Evolutionary conservation across 139 green algal species (phyloP).

Genomic region (Picochlorum sp.): DNA sequence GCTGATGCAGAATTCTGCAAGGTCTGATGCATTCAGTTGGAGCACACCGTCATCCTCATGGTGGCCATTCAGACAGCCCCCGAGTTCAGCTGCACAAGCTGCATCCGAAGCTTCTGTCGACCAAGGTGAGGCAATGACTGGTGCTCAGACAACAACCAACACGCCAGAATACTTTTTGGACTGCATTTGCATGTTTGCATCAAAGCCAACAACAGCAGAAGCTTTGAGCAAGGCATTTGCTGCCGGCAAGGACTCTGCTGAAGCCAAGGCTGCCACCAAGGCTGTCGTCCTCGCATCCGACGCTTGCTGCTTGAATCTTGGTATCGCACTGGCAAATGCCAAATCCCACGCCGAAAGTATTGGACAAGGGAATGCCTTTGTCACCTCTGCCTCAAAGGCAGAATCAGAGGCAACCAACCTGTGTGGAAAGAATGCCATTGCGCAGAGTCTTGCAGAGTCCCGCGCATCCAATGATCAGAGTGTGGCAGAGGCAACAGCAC

Average conservation of each 20-base stretch:
- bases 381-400: background rate
- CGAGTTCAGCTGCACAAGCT: conserved; percentile 4
- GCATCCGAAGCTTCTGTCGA: conserved; percentile 2
- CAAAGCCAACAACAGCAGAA: background rate
- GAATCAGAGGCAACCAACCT: background rate
- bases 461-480: background rate
- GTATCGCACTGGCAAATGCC: conserved; percentile 1
- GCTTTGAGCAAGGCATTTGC: background rate
- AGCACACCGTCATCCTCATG: background rate
- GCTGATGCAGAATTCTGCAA: conserved; percentile 6
- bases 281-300: conserved; percentile 2
- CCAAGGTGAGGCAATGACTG: background rate
- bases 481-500: background rate
- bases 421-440: conserved; percentile 4
- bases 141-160: background rate
- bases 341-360: background rate
- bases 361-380: conserved; percentile 8
- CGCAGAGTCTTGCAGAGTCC: background rate
- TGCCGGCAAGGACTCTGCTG: background rate
- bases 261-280: background rate
- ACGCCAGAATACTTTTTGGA: background rate
- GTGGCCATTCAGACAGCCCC: background rate
- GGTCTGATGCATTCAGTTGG: conserved; percentile 1
- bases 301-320: conserved; percentile 6
- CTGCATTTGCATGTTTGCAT: background rate